Base-by-base conservation (phyloP, 768 basidiomycete species). In the Neoboletus brunneissimus region DNA sequence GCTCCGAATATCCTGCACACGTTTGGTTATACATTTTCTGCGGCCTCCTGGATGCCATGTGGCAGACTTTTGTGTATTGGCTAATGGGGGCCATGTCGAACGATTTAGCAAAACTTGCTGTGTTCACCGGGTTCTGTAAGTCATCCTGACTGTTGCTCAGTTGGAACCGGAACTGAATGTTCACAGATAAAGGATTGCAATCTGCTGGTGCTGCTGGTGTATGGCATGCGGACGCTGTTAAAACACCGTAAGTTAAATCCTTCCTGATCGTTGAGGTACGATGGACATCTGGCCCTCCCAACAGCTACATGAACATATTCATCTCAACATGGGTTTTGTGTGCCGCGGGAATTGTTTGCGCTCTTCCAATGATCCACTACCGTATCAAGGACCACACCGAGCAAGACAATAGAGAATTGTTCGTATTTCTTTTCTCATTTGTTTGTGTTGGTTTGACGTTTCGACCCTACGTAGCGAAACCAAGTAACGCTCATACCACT, bases 1-100 rank as follows among this genome's bases (percentile, higher is more conserved):
- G 86, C 60, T 58, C 70, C 2, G 72, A 71, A 1, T 93, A 88
- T 65, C 70, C 78, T 11, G 80, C 76, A 43, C 78, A 78, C 49
- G 73, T 85, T 7, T 79, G 79, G 72, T 71, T 92, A 6, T 91
- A 85, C 71, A 81, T 89, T 59, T 81, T 85, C 71, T 88, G 83
- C 58, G 88, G 89, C 27, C 65, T 92, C 12, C 77, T 91, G 56
- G 91, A 93, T 59, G 78, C 90, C 2, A 86, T 89, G 82, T 93
- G 90, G 88, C 91, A 93, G 68, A 91, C 88, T 1, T 83, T 84
- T 0, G 83, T 85, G 6, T 90, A 91, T 68, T 90, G 88, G 88
- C 75, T 89, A 62, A 86, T 90, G 81, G 90, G 90, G 40, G 86
- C 88, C 13, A 89, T 94, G 86, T 89, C 88, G 22, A 91, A 92